Base-by-base conservation (phyloP, 345 rosid species). In the Lepidium africanum region DNA sequence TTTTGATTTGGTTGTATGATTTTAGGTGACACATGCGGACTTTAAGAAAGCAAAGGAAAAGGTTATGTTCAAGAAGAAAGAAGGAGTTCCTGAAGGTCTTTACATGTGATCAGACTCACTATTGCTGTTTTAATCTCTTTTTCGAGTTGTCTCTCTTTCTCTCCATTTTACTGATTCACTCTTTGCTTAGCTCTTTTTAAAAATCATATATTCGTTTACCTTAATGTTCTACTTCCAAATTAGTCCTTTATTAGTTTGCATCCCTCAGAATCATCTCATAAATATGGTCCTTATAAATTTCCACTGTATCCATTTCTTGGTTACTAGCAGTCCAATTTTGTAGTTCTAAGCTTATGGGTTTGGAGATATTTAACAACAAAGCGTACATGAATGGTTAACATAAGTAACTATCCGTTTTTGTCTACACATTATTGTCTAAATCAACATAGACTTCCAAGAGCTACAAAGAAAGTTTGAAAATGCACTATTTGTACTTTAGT, bases 21-120 rank as follows among this genome's bases (percentile, higher is more conserved):
- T 36, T 9, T 4, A 91, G 97, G 97, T 95, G 55, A 91, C 92
- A 0, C 99, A 89, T 70, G 68, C 69, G 0, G 97, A 91, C 78
- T 86, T 94, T 69, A 91, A 91, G 89, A 91, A 94, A 71, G 97
- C 96, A 0, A 95, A 95, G 76, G 99, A 95, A 46, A 95, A 89
- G 88, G 97, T 94, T 66, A 91, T 91, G 99, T 89, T 81, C 86
- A 94, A 94, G 85, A 94, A 91, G 93, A 91, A 91, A 50, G 99
- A 94, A 81, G 99, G 99, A 35, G 96, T 94, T 15, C 99, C 97
- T 4, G 99, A 94, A 82, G 99, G 97, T 38, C 91, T 94, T 37
- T 95, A 91, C 72, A 86, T 95, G 96, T 91, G 42, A 62, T 1
- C 11, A 2, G 54, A 46, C 12, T 17, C 16, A 21, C 53, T 11